These are phyloP conservation scores for Sporisorium exsertum DNA, from an alignment of 1,284 basidiomycete genomes.

Conservation along the genomic window DNA sequence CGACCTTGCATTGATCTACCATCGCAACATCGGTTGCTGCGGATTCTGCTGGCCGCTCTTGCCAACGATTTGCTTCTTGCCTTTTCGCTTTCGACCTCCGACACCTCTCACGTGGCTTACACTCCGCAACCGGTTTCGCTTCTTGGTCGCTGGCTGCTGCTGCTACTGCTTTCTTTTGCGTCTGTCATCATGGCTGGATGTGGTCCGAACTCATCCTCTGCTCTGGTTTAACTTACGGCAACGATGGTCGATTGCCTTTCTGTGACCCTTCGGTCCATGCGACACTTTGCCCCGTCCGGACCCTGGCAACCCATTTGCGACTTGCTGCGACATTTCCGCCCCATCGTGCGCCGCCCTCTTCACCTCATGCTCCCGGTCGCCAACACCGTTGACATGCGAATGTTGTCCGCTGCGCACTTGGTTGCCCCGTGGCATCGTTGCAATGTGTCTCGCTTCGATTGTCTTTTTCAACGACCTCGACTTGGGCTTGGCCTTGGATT, in stretches of 20 bases:
- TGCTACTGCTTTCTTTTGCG: background rate
- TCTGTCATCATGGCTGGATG: background rate
- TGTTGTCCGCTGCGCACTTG: background rate
- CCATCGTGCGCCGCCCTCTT: background rate
- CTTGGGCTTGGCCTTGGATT: constrained; percentile 7
- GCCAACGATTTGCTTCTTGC: background rate
- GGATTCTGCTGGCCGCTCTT: background rate
- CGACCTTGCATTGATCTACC: background rate
- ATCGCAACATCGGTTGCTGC: constrained; percentile 5
- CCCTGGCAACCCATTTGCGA: constrained; percentile 1
- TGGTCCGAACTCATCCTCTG: background rate
- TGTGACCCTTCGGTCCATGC: background rate
- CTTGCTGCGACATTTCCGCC: background rate
- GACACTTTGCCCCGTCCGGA: background rate
- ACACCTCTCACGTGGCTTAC: constrained; percentile 3
- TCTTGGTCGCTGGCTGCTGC: background rate
- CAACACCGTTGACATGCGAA: background rate
- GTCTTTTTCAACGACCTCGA: background rate
- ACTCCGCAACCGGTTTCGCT: background rate
- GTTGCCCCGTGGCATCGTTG: background rate
- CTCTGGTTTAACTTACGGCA: background rate
- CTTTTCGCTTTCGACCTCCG: constrained; percentile 7
- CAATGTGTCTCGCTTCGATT: background rate
- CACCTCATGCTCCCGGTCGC: background rate
- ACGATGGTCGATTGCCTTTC: background rate